A percentile compares a stretch with the other conserved stretches of the same genome.
Conservation (phyloP, 2,329 filamentous ascomycete genomes). For the Magnaporthiopsis rhizophila region DNA sequence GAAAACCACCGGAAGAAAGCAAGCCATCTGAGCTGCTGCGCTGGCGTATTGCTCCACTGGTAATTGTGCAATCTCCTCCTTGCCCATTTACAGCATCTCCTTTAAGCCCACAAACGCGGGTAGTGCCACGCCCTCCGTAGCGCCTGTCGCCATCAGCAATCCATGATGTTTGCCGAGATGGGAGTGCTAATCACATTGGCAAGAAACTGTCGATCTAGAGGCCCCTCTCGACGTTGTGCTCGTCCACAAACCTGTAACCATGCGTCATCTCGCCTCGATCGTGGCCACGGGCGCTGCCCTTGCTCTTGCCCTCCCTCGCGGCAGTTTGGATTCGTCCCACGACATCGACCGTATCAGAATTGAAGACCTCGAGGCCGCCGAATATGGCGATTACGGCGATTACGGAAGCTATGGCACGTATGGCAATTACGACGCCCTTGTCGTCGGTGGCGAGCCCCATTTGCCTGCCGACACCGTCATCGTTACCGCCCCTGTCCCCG, state of each 20-base stretch:
- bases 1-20: background rate
- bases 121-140: background rate
- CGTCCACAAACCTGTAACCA: background rate
- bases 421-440: background rate
- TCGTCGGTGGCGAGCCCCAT: background rate
- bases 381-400: slow-evolving; percentile 5
- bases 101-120: background rate
- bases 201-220: background rate
- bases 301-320: slow-evolving; percentile 1
- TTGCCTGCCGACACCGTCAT: slow-evolving; percentile 1
- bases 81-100: background rate
- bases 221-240: background rate
- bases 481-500: background rate
- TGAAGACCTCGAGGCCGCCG: background rate
- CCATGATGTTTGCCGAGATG: background rate
- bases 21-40: background rate
- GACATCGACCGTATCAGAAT: background rate
- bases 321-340: background rate
- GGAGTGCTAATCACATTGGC: background rate
- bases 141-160: background rate
- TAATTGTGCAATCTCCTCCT: background rate
- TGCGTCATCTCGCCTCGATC: slow-evolving; percentile 1
- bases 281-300: background rate
- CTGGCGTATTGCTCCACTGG: too few relatives aligned
- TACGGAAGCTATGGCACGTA: slow-evolving; percentile 7